Base-by-base conservation (phyloP, 2,329 filamentous ascomycete genomes). In the Cryphonectria japonica region DNA sequence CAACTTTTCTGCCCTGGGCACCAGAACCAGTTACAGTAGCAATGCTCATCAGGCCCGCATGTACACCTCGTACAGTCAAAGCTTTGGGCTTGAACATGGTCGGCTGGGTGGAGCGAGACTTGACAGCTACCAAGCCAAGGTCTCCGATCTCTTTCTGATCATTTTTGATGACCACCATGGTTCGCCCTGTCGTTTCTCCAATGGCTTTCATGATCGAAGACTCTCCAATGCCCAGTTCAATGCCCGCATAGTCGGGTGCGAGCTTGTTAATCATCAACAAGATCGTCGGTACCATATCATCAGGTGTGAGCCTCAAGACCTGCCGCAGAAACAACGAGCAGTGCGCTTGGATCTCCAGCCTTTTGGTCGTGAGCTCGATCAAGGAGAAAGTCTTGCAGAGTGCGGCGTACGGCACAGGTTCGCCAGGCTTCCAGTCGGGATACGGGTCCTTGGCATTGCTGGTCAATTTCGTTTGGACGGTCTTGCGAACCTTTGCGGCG, bases 131-230 rank as follows among this genome's bases (percentile, higher is more conserved):
- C 46, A 98, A 85, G 14, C 96, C 96, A 14, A 99, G 86, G 80
- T 99, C 96, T 68, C 96, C 96, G 80, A 98, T 97, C 76, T 98
- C 94, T 77, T 96, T 94, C 78, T 99, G 96, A 76, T 98, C 95
- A 65, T 92, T 90, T 83, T 98, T 98, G 85, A 99, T 97, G 67
- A 97, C 91, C 52, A 91, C 87, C 63, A 98, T 82, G 77, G 91
- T 97, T 72, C 96, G 91, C 13, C 96, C 96, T 0, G 96, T 99
- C 41, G 91, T 92, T 83, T 98, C 95, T 14, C 95, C 95, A 77
- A 99, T 97, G 6, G 96, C 93, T 80, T 98, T 99, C 95, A 98
- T 98, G 77, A 99, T 98, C 39, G 99, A 83, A 0, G 95, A 98
- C 82, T 99, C 96, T 70, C 96, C 96, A 76, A 99, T 99, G n/a